Evolutionary conservation across 1,284 basidiomycete genomes (phyloP), one percentile per base, ranked within the genome.

Genomic region (Ustilago sp.): DNA sequence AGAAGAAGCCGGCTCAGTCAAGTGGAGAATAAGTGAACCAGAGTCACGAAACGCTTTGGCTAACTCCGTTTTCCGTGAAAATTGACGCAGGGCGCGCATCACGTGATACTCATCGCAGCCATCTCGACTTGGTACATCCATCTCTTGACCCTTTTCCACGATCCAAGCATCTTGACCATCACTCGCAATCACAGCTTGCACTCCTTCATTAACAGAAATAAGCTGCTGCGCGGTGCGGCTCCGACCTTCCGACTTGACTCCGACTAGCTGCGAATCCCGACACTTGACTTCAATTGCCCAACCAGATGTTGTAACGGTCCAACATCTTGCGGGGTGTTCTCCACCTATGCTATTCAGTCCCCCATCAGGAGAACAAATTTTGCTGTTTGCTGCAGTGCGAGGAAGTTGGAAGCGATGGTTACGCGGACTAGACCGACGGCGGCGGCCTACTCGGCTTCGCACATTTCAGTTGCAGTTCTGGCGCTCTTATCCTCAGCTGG

Each of bases 401-500:
- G 8, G 28, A n/a, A 7, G 31, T 28, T 23, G 17, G 31, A 32
- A 43, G 50, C 50, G 19, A 72, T 76, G 73, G 68, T 71, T 15
- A 31, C 74, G 19, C 61, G 74, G 11, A 64, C 65, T 15, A 68
- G 61, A 59, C 63, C 71, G 52, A 75, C 78, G 45, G 75, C 75
- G 36, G 73, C 68, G 11, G 63, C 69, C 48, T 80, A 77, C 38
- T 61, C 75, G 36, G 74, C 75, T 3, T 74, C 77, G 47, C 69
- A 80, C 64, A 60, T 80, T 54, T 71, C 69, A 6, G 58, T 71
- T 4, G 64, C 74, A 4, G 64, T 72, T 3, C 61, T 71, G 12
- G 52, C 74, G 17, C 71, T 77, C 0, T 57, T 83, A 6, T 75
- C 74, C 3, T 70, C 74, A 0, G 63, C 72, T 28, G 81, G 80